Evolutionary conservation across 306 rosid species (phyloP).

Genomic region (Cicer yamashitae): DNA sequence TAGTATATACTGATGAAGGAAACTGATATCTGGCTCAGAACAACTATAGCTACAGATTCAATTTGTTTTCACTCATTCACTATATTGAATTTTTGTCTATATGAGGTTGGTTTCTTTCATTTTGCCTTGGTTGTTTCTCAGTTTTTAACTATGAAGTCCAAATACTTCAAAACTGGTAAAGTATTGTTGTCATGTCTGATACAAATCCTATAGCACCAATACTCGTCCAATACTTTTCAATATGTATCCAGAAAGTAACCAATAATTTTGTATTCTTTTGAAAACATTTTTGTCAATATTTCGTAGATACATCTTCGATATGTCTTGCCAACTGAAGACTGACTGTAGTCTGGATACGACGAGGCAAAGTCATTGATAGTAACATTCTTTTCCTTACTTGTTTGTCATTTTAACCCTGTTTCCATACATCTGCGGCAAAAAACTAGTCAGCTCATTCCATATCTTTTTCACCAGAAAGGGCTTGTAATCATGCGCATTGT

Average conservation of each 20-base stretch:
- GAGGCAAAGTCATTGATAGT: neutral
- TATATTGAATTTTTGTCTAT: constrained; percentile 10
- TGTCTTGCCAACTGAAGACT: neutral
- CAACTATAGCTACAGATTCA: constrained; percentile 3
- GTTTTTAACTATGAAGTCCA: neutral
- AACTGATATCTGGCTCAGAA: constrained; percentile 27
- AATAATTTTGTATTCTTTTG: neutral
- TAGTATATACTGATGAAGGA: constrained; percentile 21
- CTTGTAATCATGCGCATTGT: neutral
- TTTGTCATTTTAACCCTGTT: neutral
- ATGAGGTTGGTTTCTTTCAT: neutral
- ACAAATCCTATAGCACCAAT: neutral
- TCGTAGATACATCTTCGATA: neutral
- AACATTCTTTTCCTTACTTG: neutral
- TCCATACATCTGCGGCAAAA: neutral
- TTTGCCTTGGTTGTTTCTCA: neutral
- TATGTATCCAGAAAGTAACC: neutral
- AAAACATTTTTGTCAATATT: neutral
- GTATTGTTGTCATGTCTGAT: neutral
- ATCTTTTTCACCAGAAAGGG: neutral
- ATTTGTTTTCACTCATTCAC: constrained; percentile 8
- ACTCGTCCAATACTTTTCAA: neutral
- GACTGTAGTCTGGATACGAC: neutral
- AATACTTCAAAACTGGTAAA: neutral
- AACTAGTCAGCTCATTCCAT: neutral